Percentiles rank a stretch among this genome's conserved stretches.
phyloP scores from a whole-genome alignment of 345 rosid species.

The Pistacia atlantica region DNA sequence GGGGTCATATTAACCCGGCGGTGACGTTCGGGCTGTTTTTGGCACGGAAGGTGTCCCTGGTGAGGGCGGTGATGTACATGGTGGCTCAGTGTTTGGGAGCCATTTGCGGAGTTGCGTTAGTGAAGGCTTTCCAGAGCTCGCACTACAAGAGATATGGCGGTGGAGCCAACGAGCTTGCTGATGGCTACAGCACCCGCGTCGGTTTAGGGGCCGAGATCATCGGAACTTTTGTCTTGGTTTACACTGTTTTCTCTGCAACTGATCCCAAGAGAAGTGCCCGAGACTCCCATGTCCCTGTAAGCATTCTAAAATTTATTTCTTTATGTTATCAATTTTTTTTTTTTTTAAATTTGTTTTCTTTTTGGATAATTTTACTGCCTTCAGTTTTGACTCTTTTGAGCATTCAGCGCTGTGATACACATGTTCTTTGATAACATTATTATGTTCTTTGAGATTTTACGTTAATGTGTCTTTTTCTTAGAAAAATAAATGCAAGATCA shows the following conservation, averaged over 20 bases:
- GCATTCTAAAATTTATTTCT: slow-evolving; percentile 2
- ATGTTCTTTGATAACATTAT: background rate
- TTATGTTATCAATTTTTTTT: background rate
- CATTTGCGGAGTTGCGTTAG: slow-evolving; percentile 79
- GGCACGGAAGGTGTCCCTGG: slow-evolving; percentile 76
- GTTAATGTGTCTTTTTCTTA: background rate
- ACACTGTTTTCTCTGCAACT: slow-evolving; percentile 91
- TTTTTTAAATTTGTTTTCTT: background rate
- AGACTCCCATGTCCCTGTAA: slow-evolving; percentile 91
- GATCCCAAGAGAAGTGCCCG: slow-evolving; percentile 84
- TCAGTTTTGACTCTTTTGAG: background rate
- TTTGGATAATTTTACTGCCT: background rate
- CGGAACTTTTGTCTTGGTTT: slow-evolving; percentile 82
- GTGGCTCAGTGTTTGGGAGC: slow-evolving; percentile 84
- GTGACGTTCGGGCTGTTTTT: slow-evolving; percentile 79
- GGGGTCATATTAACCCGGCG: slow-evolving; percentile 89
- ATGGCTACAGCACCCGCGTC: slow-evolving; percentile 53
- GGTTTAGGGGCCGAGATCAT: slow-evolving; percentile 88
- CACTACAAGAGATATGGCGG: slow-evolving; percentile 56
- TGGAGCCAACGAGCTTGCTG: slow-evolving; percentile 64
- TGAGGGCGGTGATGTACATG: slow-evolving; percentile 65
- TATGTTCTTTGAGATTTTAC: background rate
- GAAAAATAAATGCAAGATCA: background rate
- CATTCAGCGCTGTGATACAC: background rate
- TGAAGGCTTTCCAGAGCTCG: slow-evolving; percentile 62